A percentile compares a stretch with the other conserved stretches of the same genome.
phyloP scores from a whole-genome alignment of 2,329 filamentous ascomycete genomes.

The Clonostachys rhizophaga region DNA sequence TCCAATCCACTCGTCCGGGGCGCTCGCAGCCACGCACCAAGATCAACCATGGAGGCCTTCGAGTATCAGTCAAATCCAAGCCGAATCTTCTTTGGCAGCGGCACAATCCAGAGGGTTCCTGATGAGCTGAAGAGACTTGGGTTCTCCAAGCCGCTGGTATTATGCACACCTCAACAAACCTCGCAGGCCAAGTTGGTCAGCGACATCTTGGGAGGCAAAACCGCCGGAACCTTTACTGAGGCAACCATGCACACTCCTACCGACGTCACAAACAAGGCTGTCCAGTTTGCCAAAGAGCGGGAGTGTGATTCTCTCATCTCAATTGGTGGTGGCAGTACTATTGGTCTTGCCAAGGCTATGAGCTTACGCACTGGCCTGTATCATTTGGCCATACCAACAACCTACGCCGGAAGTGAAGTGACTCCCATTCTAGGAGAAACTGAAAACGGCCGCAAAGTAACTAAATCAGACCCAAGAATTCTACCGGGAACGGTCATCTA shows the following conservation, averaged over 20 bases:
- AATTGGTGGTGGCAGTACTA: slow-evolving; percentile 58
- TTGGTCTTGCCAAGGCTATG: slow-evolving; percentile 54
- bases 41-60: slow-evolving; percentile 41
- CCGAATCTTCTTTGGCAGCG: slow-evolving; percentile 50
- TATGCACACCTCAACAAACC: slow-evolving; percentile 39
- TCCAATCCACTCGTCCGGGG: too few species aligned
- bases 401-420: slow-evolving; percentile 59
- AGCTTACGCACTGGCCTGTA: slow-evolving; percentile 45
- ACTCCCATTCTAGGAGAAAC: slow-evolving; percentile 63
- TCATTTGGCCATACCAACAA: slow-evolving; percentile 53
- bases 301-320: slow-evolving; percentile 50
- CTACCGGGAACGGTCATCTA: slow-evolving; percentile 58
- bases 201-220: slow-evolving; percentile 4
- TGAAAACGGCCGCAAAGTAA: slow-evolving; percentile 51
- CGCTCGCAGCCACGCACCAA: too few species aligned
- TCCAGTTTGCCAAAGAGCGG: slow-evolving; percentile 35
- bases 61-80: slow-evolving; percentile 48
- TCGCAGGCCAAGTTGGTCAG: slow-evolving; percentile 7
- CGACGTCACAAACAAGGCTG: slow-evolving; percentile 48
- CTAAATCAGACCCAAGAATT: slow-evolving; percentile 51
- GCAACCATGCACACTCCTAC: slow-evolving; percentile 61
- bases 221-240: slow-evolving; percentile 32
- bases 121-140: slow-evolving; percentile 35
- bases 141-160: slow-evolving; percentile 43
- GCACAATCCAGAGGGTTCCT: slow-evolving; percentile 43